Percentiles rank a stretch among this genome's conserved stretches.
Evolutionary conservation across 2,329 filamentous ascomycete species (phyloP).

Genomic region (Penicillium concentricum): DNA sequence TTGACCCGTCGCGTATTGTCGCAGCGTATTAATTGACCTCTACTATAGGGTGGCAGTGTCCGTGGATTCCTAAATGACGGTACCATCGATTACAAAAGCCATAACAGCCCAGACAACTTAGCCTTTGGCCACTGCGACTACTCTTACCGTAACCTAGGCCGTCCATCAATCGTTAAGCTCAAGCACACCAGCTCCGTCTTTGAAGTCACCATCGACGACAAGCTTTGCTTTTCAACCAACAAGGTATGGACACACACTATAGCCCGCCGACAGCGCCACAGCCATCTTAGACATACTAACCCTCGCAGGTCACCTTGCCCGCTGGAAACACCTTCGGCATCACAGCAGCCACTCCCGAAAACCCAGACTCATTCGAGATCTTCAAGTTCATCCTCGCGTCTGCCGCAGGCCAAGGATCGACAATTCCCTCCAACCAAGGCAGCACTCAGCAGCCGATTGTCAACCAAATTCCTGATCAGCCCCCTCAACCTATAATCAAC

Average conservation of each 20-base stretch:
- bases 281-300: conserved; percentile 3
- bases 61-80: conserved; percentile 95
- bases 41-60: conserved; percentile 66
- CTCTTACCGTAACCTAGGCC: conserved; percentile 85
- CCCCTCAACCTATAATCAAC: conserved; percentile 41
- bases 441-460: conserved; percentile 21
- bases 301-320: conserved; percentile 66
- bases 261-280: neutral
- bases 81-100: conserved; percentile 71
- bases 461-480: conserved; percentile 22
- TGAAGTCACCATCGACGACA: conserved; percentile 76
- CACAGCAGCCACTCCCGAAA: conserved; percentile 83
- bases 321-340: conserved; percentile 81
- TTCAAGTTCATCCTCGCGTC: conserved; percentile 79
- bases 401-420: conserved; percentile 20
- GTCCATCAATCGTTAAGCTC: conserved; percentile 76
- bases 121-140: conserved; percentile 94
- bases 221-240: conserved; percentile 77
- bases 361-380: conserved; percentile 89
- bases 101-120: conserved; percentile 75
- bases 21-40: neutral
- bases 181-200: conserved; percentile 65
- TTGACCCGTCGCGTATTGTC: neutral
- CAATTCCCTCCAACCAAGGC: conserved; percentile 18
- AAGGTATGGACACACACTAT: conserved; percentile 46